phyloP scores from a whole-genome alignment of 2,329 filamentous ascomycete genomes.

The Fusarium sp. region DNA sequence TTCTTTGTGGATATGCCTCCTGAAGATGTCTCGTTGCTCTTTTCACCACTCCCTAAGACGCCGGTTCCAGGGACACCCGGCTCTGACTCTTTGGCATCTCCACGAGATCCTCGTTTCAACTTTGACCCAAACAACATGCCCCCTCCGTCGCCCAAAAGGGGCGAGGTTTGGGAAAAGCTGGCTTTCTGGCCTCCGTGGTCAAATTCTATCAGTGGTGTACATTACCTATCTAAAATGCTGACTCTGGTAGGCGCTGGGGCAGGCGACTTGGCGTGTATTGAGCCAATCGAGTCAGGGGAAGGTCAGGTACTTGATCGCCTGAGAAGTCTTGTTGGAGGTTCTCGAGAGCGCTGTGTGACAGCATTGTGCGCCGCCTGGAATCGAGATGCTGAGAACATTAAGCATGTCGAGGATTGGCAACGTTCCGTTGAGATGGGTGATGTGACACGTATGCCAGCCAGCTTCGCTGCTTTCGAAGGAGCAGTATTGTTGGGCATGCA shows the following conservation, averaged over 20 bases:
- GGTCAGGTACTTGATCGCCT: conserved; percentile 75
- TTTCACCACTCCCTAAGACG: conserved; percentile 79
- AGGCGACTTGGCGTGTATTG: conserved; percentile 83
- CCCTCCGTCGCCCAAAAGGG: conserved; percentile 78
- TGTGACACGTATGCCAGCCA: conserved; percentile 88
- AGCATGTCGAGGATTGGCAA: conserved; percentile 93
- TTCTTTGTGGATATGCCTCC: conserved; percentile 91
- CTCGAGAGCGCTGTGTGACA: conserved; percentile 85
- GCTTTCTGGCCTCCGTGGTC: conserved; percentile 96
- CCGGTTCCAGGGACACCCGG: conserved; percentile 51
- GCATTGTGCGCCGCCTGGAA: conserved; percentile 94
- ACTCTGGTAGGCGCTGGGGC: conserved; percentile 86
- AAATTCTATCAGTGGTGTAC: conserved; percentile 90
- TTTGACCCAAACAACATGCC: conserved; percentile 83
- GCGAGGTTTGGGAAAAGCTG: conserved; percentile 91
- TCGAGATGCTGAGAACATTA: conserved; percentile 91
- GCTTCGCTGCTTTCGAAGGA: conserved; percentile 87
- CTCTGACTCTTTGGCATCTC: conserved; percentile 60
- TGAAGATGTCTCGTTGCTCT: conserved; percentile 88
- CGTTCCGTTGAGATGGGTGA: conserved; percentile 83
- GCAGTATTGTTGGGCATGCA: conserved; percentile 87
- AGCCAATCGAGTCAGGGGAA: conserved; percentile 69
- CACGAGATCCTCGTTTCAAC: conserved; percentile 79
- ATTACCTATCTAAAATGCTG: conserved; percentile 87
- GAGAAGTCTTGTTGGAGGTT: conserved; percentile 77